Base-by-base conservation (phyloP, 1,284 basidiomycete genomes). In the Ceratobasidium sp. region DNA sequence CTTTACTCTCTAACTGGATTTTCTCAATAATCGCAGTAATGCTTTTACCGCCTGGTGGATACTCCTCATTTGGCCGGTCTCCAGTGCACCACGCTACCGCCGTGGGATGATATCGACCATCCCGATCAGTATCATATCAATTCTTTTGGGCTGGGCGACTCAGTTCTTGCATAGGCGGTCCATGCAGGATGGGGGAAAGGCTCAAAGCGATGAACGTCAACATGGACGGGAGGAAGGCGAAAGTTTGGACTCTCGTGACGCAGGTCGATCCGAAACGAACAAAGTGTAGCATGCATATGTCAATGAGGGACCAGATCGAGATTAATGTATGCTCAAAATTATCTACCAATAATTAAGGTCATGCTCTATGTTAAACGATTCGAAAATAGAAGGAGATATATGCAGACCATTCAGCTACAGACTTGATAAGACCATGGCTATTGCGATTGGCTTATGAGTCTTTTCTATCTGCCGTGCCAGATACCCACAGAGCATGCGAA, bases 31-130 rank as follows among this genome's bases (percentile, higher is more conserved):
- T 16, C 34, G 8, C 18, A 70, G 67, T 16, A 70, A 58, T 30
- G 67, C 55, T 0, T 58, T 70, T n/a, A 48, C 41, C 1, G 67
- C 67, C 1, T 70, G 67, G 67, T 70, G 67, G 67, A 59, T 59
- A 1, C n/a, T 70, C 21, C 28, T 70, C 18, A 58, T 70, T 26
- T 70, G 67, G 67, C 67, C 67, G 1, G 67, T 70, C 1, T 50
- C 67, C 4, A 70, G 67, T 30, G 67, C 67, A 9, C 67, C 67
- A 39, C 53, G 67, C 30, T 70, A 70, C 55, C 53, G 67, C 8
- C 67, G 55, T 16, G 67, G 67, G 16, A 70, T 70, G 67, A 59
- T 70, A 9, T 70, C 67, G 3, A 70, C 67, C 30, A 70, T 70
- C 26, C 67, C 67, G 14, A 70, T 70, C 9, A 59, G 67, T 21